Conservation (phyloP, 257 asterid genomes). For the Nicotiana undulata region DNA sequence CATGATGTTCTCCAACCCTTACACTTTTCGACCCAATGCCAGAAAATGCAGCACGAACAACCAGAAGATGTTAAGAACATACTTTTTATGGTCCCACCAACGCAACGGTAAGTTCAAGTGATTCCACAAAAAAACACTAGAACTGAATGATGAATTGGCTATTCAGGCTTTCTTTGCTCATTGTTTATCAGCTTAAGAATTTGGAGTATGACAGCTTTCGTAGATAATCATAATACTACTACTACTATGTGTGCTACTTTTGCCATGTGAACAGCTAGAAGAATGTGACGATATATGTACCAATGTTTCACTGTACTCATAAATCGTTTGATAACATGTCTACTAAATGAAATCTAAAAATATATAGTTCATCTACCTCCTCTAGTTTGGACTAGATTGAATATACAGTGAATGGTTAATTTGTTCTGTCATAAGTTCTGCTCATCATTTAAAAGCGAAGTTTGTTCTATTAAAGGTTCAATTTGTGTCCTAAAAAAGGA, state of each 20-base stretch:
- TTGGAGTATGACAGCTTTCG: background rate
- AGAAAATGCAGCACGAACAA: background rate
- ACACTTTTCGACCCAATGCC: background rate
- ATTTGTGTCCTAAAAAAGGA: background rate
- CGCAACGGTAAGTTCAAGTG: background rate
- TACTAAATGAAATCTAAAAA: background rate
- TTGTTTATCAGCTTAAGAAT: background rate
- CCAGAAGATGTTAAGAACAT: background rate
- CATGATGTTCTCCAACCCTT: background rate
- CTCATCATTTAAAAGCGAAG: background rate
- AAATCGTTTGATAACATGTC: background rate
- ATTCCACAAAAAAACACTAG: background rate
- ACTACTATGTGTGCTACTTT: background rate
- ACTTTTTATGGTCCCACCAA: background rate
- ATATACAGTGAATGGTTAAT: background rate
- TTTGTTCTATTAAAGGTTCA: background rate
- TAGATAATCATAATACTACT: background rate
- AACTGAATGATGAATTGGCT: background rate
- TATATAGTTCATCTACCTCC: background rate
- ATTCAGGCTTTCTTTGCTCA: background rate
- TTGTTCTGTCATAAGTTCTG: background rate
- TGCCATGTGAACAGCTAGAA: background rate
- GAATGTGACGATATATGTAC: background rate
- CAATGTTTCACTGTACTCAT: background rate
- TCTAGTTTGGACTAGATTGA: background rate